Conservation (phyloP, 108 stramenopile species). For the Seminavis robusta region DNA sequence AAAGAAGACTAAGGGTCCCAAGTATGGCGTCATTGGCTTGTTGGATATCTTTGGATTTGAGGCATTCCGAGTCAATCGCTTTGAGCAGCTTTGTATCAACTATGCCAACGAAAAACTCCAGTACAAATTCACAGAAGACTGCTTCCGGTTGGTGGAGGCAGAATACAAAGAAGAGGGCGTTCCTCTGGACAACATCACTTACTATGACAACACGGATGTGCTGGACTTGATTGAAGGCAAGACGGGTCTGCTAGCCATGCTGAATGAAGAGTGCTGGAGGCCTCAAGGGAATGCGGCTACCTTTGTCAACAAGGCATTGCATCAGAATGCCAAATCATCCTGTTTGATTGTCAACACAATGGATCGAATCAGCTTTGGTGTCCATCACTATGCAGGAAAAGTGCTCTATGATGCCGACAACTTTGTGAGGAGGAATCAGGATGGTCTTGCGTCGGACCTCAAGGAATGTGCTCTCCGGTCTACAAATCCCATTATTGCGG, state of each 20-base stretch:
- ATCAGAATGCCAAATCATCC: constrained; percentile 61
- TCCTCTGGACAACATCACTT: constrained; percentile 80
- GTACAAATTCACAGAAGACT: constrained; percentile 83
- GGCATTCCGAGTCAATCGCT: constrained; percentile 83
- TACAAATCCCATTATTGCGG: constrained; percentile 67
- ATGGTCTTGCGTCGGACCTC: constrained; percentile 77
- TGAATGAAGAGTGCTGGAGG: constrained; percentile 96
- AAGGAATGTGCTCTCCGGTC: constrained; percentile 56
- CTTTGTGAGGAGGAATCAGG: constrained; percentile 81
- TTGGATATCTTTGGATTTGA: constrained; percentile 98
- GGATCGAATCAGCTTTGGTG: constrained; percentile 72
- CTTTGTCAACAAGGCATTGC: constrained; percentile 78
- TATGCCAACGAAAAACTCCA: constrained; percentile 97
- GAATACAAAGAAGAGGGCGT: constrained; percentile 96
- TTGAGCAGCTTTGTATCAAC: constrained; percentile 97
- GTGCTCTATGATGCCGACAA: constrained; percentile 82
- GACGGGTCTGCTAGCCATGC: constrained; percentile 90
- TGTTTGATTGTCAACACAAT: constrained; percentile 56
- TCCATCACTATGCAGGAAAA: constrained; percentile 89
- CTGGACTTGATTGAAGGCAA: constrained; percentile 92
- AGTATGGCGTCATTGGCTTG: constrained; percentile 71
- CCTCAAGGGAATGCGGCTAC: constrained; percentile 83
- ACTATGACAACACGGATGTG: constrained; percentile 93
- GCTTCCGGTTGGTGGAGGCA: constrained; percentile 68
- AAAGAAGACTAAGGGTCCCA: constrained; percentile 14